Percentiles rank a stretch among this genome's conserved stretches.
Conservation (phyloP, 208 protist genomes). For the Acanthamoeba divionensis region DNA sequence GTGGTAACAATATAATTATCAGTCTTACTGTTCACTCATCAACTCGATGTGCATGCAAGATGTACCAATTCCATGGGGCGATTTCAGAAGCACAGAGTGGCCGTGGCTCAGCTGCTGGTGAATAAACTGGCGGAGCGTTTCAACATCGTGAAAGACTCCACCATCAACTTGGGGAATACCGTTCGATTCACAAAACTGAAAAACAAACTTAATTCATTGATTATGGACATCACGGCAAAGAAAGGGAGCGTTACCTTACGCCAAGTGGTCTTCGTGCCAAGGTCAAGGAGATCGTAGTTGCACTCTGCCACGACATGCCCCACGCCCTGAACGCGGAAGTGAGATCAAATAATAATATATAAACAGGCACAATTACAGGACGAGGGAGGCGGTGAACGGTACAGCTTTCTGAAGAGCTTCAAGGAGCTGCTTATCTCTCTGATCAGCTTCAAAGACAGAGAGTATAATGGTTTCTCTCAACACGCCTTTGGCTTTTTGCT, state of each 20-base stretch:
- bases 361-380: background rate
- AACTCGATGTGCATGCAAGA: background rate
- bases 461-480: background rate
- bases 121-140: background rate
- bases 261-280: conserved; percentile 1
- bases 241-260: background rate
- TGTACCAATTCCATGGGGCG: background rate
- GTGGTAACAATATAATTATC: too few relatives aligned
- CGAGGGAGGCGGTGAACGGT: background rate
- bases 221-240: background rate
- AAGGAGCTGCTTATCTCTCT: conserved; percentile 10
- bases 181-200: background rate
- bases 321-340: background rate
- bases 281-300: background rate
- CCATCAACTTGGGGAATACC: background rate
- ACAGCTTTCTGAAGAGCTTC: background rate
- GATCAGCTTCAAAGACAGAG: background rate
- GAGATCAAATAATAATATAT: background rate
- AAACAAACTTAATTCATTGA: background rate
- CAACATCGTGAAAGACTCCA: background rate
- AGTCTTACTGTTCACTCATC: too few relatives aligned
- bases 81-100: background rate
- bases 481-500: background rate
- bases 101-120: background rate
- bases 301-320: background rate